Base-by-base conservation (phyloP, 768 basidiomycete species). In the Tremella yokohamensis region DNA sequence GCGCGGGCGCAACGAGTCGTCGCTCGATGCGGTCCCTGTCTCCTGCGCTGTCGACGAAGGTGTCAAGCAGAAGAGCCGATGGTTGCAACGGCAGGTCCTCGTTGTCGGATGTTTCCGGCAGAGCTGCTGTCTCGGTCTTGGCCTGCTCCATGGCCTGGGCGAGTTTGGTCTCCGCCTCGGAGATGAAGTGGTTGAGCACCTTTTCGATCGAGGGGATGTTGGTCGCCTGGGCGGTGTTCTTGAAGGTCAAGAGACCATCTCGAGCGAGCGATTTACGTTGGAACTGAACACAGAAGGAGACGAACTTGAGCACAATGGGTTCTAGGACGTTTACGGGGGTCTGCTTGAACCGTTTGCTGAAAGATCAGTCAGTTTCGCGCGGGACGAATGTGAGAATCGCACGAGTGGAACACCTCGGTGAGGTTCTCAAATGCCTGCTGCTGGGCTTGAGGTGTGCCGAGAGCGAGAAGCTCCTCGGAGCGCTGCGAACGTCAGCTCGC, bases 241-340 rank as follows among this genome's bases (percentile, higher is more conserved):
- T 97, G 84, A 90, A 96, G 73, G 90, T 87, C 85, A 94, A 90
- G 49, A 98, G 84, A 20, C 90, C 93, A 73, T 93, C 91, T 77
- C 94, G 92, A 20, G 92, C 93, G 24, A 89, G 87, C 24, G 90
- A 83, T 0, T 92, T 92, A 77, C 93, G 92, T 65, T 90, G 84
- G 83, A 96, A 86, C 61, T 90, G 87, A 60, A 97, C 91, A 74
- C 91, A 98, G 49, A 99, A 87, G 72, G 93, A 89, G 79, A 98
- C 85, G 79, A 94, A 97, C 58, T 90, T 87, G 65, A 90, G 79
- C 83, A 97, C 87, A 77, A 98, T 96, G 52, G 96, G 96, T 76
- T 98, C 94, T 49, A 98, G 84, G 2, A 88, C 85, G 1, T 84
- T 80, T 22, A 97, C 79, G 0, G 93, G 89, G 0, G 93, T 97